Conservation (phyloP, 1,284 basidiomycete genomes). For the Schizophyllum commune region DNA sequence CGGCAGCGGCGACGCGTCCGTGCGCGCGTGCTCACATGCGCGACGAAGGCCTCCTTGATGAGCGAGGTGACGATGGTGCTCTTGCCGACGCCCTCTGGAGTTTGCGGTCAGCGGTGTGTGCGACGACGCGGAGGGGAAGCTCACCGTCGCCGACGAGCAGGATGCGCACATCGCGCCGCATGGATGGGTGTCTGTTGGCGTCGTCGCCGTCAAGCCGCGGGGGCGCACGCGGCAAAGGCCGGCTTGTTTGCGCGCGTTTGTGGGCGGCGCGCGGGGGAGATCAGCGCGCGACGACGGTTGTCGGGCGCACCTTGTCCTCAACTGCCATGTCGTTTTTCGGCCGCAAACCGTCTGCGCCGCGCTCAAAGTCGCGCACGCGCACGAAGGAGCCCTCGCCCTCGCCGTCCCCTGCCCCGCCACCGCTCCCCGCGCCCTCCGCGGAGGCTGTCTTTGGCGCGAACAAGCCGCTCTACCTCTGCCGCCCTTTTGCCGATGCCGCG, state of each 20-base stretch:
- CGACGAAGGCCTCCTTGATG: slow-evolving; percentile 90
- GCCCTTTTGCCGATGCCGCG: slow-evolving; percentile 91
- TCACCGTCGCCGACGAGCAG: slow-evolving; percentile 89
- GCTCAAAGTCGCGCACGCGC: background rate
- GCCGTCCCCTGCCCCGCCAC: background rate
- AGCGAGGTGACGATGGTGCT: slow-evolving; percentile 92
- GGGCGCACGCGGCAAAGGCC: slow-evolving; percentile 27
- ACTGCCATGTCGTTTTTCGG: too few relatives aligned
- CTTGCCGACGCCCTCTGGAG: slow-evolving; percentile 85
- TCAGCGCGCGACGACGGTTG: too few relatives aligned
- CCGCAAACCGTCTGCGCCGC: background rate
- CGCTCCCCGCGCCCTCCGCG: slow-evolving; percentile 2
- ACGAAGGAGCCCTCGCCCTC: background rate
- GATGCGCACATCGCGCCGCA: slow-evolving; percentile 88
- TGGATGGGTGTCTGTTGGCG: slow-evolving; percentile 23
- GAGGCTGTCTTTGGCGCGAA: slow-evolving; percentile 7
- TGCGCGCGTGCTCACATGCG: slow-evolving; percentile 54
- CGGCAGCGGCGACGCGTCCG: slow-evolving; percentile 8
- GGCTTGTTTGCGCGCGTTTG: background rate
- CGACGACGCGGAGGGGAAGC: slow-evolving; percentile 18
- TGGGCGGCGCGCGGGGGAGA: too few relatives aligned
- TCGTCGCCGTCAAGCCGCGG: slow-evolving; percentile 23
- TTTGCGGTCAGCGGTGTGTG: slow-evolving; percentile 11
- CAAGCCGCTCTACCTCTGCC: slow-evolving; percentile 86
- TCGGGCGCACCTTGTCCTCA: too few relatives aligned